phyloP scores from a whole-genome alignment of 495 filamentous ascomycete genomes.

The Tuber melanosporum region DNA sequence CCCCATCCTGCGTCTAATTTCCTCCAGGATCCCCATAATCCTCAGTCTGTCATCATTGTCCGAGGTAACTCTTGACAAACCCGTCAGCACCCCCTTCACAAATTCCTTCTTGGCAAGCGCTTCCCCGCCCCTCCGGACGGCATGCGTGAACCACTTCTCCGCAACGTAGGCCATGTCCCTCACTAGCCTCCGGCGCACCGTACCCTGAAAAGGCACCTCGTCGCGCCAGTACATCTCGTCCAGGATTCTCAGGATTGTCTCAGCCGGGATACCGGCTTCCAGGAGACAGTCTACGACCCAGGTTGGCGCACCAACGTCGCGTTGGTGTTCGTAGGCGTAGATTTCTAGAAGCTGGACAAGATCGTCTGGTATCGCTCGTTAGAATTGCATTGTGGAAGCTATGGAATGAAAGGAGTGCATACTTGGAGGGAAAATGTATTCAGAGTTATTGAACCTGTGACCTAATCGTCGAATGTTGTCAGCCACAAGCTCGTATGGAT shows the following conservation, averaged over 20 bases:
- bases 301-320: constrained; percentile 57
- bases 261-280: constrained; percentile 65
- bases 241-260: constrained; percentile 66
- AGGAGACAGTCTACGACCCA: constrained; percentile 83
- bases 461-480: constrained; percentile 70
- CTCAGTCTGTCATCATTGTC: constrained; percentile 26
- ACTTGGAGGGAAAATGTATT: constrained; percentile 65
- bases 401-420: constrained; percentile 45
- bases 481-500: constrained; percentile 73
- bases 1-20: constrained; percentile 34
- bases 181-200: constrained; percentile 55
- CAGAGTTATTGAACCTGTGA: constrained; percentile 66
- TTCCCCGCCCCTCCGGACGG: constrained; percentile 50
- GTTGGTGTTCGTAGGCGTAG: constrained; percentile 67
- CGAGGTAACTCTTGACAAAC: constrained; percentile 21
- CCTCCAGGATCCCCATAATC: constrained; percentile 25
- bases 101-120: constrained; percentile 26
- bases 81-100: constrained; percentile 41
- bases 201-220: constrained; percentile 71
- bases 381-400: constrained; percentile 12
- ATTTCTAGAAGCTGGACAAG: constrained; percentile 68
- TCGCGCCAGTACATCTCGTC: constrained; percentile 79
- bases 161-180: constrained; percentile 58
- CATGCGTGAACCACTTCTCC: constrained; percentile 58
- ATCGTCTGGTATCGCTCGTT: constrained; percentile 19